Conservation (phyloP, 805 yeast species). For the Wickerhamia fluorescens region DNA sequence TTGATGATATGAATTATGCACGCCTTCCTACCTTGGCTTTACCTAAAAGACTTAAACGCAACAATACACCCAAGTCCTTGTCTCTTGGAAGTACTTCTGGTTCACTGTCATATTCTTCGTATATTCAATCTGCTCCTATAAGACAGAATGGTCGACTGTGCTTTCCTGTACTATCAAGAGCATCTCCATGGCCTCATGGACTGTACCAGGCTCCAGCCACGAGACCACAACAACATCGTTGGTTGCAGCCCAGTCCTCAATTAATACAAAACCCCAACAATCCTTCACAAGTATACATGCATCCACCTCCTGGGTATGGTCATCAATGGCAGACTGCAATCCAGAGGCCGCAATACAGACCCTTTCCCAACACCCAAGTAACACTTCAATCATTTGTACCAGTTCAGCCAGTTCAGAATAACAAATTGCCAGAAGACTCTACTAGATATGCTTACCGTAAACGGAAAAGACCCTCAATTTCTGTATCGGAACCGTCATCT, state of each 20-base stretch:
- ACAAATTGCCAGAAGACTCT: too few relatives aligned
- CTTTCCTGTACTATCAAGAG: conserved; percentile 1
- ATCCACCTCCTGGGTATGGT: too few relatives aligned
- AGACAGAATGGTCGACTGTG: conserved; percentile 6
- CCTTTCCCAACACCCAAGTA: conserved; percentile 7
- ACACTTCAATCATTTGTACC: conserved; percentile 6
- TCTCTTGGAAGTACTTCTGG: conserved; percentile 7
- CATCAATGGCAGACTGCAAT: conserved; percentile 7
- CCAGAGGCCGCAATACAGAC: conserved; percentile 7
- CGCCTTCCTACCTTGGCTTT: conserved; percentile 10
- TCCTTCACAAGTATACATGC: neutral
- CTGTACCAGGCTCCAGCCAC: neutral
- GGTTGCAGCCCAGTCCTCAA: conserved; percentile 1
- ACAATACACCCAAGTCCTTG: conserved; percentile 27
- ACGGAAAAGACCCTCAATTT: too few relatives aligned
- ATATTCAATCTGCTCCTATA: conserved; percentile 30
- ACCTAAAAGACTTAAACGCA: conserved; percentile 24
- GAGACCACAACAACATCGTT: conserved; percentile 1
- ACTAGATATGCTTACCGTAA: too few relatives aligned
- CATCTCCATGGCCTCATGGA: conserved; percentile 2
- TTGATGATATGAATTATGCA: too few relatives aligned
- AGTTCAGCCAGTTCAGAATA: conserved; percentile 1
- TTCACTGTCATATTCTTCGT: conserved; percentile 10
- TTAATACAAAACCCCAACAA: too few relatives aligned
- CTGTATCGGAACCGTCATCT: too few relatives aligned